These are phyloP conservation scores for Pseudogymnoascus sp. DNA, from an alignment of 2,329 filamentous ascomycete species.

Conservation along the genomic window DNA sequence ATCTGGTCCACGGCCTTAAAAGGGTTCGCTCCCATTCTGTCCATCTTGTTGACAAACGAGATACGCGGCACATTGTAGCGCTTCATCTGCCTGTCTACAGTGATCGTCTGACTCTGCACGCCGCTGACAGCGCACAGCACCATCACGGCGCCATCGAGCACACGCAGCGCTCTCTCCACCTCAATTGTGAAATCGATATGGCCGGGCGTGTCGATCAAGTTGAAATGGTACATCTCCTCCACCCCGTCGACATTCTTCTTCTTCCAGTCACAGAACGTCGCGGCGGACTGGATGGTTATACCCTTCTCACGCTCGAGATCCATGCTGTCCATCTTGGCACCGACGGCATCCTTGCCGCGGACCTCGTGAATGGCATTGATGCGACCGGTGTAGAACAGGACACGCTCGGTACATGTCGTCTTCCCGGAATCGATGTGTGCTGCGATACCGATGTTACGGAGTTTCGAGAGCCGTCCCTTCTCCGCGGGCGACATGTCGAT, in stretches of 20 bases:
- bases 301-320: constrained; percentile 96
- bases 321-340: constrained; percentile 99
- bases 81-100: constrained; percentile 97
- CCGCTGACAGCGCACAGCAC: constrained; percentile 96
- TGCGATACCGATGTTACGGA: constrained; percentile 97
- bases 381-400: constrained; percentile 95
- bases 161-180: constrained; percentile 88
- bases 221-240: constrained; percentile 92
- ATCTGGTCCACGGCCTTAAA: constrained; percentile 98
- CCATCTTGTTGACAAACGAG: constrained; percentile 99
- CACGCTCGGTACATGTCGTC: constrained; percentile 91
- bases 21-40: constrained; percentile 95
- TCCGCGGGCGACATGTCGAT: constrained; percentile 77
- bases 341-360: constrained; percentile 85
- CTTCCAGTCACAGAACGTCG: constrained; percentile 95
- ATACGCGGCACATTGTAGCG: constrained; percentile 93
- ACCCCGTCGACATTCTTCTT: constrained; percentile 70
- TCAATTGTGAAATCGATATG: constrained; percentile 99
- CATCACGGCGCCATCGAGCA: constrained; percentile 96
- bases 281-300: constrained; percentile 97
- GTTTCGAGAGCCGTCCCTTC: constrained; percentile 66
- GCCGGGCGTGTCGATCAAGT: constrained; percentile 95
- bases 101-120: constrained; percentile 96
- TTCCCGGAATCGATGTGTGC: constrained; percentile 99
- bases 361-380: constrained; percentile 98